A percentile compares a stretch with the other conserved stretches of the same genome.
Evolutionary conservation across 1,139 yeast species (phyloP).

Genomic region (Geotrichum cucujoidarum): DNA sequence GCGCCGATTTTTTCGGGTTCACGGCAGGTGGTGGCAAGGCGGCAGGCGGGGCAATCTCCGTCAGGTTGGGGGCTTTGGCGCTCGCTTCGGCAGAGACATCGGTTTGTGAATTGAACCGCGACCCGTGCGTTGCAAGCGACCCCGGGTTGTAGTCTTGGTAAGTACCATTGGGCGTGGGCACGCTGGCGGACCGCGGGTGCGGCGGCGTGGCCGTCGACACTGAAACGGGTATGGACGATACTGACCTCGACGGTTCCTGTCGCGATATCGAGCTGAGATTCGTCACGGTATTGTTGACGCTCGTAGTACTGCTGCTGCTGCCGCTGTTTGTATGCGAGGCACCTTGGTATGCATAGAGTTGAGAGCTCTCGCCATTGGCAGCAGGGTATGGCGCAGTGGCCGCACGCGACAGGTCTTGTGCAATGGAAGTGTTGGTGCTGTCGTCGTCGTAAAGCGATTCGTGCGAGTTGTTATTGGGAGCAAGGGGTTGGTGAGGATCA

Average conservation of each 20-base stretch:
- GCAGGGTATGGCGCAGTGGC: conserved; percentile 6
- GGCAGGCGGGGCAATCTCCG: conserved; percentile 11
- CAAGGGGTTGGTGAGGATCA: neutral
- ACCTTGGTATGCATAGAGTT: conserved; percentile 9
- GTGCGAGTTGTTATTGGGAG: conserved; percentile 1
- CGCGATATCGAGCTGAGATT: neutral
- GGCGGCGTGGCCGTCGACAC: neutral
- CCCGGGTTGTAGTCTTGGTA: conserved; percentile 1
- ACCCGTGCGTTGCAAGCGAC: neutral
- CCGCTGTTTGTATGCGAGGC: neutral
- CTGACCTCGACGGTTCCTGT: conserved; percentile 4
- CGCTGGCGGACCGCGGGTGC: conserved; percentile 16
- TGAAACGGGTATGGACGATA: conserved; percentile 1
- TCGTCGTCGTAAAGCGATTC: conserved; percentile 10
- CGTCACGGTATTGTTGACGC: neutral
- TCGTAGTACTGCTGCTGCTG: conserved; percentile 10
- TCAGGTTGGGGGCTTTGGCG: conserved; percentile 7
- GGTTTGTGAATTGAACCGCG: neutral
- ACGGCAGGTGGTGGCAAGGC: neutral
- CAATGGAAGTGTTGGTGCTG: conserved; percentile 7
- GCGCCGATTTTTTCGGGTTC: neutral
- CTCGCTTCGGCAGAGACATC: neutral
- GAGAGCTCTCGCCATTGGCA: conserved; percentile 4
- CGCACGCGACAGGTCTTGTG: neutral
- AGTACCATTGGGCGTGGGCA: conserved; percentile 2